Percentiles rank a stretch among this genome's conserved stretches.
These are phyloP conservation scores for Termitomyces bulborhizus DNA, from an alignment of 768 basidiomycete genomes.

Conservation along the genomic window DNA sequence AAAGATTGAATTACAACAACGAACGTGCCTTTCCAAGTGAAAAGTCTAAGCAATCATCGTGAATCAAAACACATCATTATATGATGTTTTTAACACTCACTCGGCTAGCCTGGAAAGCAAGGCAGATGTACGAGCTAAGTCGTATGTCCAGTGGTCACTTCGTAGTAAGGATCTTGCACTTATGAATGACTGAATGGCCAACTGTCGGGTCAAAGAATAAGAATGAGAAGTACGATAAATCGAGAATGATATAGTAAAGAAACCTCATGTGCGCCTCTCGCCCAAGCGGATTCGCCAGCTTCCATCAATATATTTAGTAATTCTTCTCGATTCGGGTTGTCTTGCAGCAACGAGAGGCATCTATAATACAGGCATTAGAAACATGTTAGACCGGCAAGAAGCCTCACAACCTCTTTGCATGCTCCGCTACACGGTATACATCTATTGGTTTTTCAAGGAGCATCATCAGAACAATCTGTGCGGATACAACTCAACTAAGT, in stretches of 20 bases:
- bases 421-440: constrained; percentile 64
- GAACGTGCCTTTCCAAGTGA: constrained; percentile 57
- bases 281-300: constrained; percentile 66
- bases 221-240: background rate
- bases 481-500: background rate
- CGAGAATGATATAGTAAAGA: background rate
- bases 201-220: constrained; percentile 24
- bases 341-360: constrained; percentile 55
- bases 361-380: constrained; percentile 22
- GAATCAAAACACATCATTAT: background rate
- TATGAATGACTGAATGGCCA: constrained; percentile 55
- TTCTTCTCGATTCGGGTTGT: constrained; percentile 56
- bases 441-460: constrained; percentile 55
- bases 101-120: constrained; percentile 55
- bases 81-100: constrained; percentile 29
- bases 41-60: constrained; percentile 31
- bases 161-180: constrained; percentile 52
- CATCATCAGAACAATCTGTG: constrained; percentile 66
- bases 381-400: background rate
- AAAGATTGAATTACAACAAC: too few relatives aligned
- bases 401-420: constrained; percentile 48
- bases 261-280: constrained; percentile 72
- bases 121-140: constrained; percentile 42
- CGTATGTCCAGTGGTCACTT: constrained; percentile 46
- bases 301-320: constrained; percentile 55